Conservation (phyloP, 2,329 filamentous ascomycete genomes). For the Ceratocystis alfenasii region DNA sequence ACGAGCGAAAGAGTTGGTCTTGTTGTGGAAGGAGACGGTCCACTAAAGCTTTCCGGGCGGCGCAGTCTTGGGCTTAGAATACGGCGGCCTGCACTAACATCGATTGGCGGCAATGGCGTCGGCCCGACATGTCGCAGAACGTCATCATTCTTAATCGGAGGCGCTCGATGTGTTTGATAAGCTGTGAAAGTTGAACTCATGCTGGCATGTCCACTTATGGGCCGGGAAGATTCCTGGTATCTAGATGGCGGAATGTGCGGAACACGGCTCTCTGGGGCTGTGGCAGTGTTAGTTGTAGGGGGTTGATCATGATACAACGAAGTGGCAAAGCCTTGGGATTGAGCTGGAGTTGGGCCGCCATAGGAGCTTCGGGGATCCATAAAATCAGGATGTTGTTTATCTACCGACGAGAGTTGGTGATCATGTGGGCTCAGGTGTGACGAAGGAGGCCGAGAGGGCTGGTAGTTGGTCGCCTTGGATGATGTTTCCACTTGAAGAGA, state of each 20-base stretch:
- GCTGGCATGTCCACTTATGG: background rate
- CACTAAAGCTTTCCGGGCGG: background rate
- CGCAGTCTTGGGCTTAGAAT: background rate
- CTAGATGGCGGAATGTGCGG: background rate
- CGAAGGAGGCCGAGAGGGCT: background rate
- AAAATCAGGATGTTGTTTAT: background rate
- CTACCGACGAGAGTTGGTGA: background rate
- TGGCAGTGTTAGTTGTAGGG: background rate
- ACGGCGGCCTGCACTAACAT: background rate
- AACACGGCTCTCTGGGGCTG: background rate
- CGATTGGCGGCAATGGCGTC: background rate
- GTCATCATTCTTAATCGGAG: background rate
- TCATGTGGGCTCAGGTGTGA: background rate
- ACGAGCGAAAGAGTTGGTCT: background rate
- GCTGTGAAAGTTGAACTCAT: background rate
- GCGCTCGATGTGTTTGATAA: background rate
- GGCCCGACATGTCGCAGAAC: background rate
- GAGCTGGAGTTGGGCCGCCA: background rate
- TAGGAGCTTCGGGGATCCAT: background rate
- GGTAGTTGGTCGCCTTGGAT: background rate
- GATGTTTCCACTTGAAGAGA: background rate
- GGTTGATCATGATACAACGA: background rate
- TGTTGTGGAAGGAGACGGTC: background rate
- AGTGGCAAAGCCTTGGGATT: background rate
- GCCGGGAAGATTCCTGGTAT: slow-evolving; percentile 1